Conservation (phyloP, 1,284 basidiomycete genomes). For the Moesziomyces aphidis region DNA sequence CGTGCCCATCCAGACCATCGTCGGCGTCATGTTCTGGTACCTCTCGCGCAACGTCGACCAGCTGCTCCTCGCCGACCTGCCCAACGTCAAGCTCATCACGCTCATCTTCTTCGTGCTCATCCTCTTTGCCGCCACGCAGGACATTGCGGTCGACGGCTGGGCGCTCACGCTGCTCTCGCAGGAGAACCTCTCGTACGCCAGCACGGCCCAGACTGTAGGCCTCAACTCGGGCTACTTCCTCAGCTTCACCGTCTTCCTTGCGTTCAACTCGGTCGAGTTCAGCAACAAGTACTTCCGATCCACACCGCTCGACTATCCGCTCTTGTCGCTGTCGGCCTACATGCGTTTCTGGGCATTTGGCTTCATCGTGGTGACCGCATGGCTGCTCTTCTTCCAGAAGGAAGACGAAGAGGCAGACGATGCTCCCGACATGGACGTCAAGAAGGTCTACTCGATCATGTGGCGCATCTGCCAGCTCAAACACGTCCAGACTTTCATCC, state of each 20-base stretch:
- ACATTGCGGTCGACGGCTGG: slow-evolving; percentile 99
- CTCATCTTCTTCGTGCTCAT: slow-evolving; percentile 86
- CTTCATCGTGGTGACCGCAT: slow-evolving; percentile 85
- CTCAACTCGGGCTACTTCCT: slow-evolving; percentile 96
- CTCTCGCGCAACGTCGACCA: slow-evolving; percentile 84
- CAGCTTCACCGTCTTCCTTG: slow-evolving; percentile 96
- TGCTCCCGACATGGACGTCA: slow-evolving; percentile 85
- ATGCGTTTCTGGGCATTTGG: slow-evolving; percentile 86
- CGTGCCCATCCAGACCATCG: slow-evolving; percentile 92
- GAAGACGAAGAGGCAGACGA: slow-evolving; percentile 73
- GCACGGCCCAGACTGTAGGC: slow-evolving; percentile 97
- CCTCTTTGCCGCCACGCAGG: slow-evolving; percentile 97
- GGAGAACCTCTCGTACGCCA: slow-evolving; percentile 94
- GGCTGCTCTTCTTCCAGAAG: slow-evolving; percentile 88
- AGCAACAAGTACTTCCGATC: slow-evolving; percentile 79
- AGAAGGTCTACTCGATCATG: slow-evolving; percentile 91
- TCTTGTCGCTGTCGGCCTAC: slow-evolving; percentile 83
- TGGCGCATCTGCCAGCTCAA: slow-evolving; percentile 91
- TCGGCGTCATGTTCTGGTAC: slow-evolving; percentile 88
- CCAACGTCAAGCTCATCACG: slow-evolving; percentile 85
- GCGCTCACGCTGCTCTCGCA: slow-evolving; percentile 94
- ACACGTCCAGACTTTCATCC: slow-evolving; percentile 89
- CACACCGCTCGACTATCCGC: slow-evolving; percentile 77
- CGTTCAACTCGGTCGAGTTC: slow-evolving; percentile 94
- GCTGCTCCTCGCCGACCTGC: slow-evolving; percentile 81